Percentiles rank a stretch among this genome's conserved stretches.
phyloP scores from a whole-genome alignment of 2,329 filamentous ascomycete genomes.

The Alternaria arbusti region DNA sequence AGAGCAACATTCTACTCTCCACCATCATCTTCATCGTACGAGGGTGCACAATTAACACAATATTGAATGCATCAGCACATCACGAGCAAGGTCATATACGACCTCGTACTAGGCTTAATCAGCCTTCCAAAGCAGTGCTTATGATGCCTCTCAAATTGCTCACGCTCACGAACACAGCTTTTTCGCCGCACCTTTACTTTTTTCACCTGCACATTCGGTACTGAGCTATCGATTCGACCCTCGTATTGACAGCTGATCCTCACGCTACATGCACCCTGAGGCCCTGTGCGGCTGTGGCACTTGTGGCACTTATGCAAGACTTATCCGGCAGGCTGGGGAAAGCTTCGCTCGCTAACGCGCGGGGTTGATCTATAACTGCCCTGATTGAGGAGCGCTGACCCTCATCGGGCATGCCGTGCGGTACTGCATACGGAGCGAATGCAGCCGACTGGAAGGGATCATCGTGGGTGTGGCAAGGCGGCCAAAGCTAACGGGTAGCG shows the following conservation, averaged over 20 bases:
- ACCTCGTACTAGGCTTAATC: constrained; percentile 17
- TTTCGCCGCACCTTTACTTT: not conserved
- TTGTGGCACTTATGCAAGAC: constrained; percentile 11
- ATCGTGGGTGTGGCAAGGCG: constrained; percentile 13
- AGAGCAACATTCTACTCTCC: not conserved
- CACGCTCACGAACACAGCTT: not conserved
- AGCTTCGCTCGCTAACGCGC: constrained; percentile 19
- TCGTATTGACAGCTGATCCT: constrained; percentile 9
- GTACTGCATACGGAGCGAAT: constrained; percentile 10
- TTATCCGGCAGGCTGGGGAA: constrained; percentile 14
- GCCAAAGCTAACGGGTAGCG: constrained; percentile 8
- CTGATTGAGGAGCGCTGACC: constrained; percentile 7
- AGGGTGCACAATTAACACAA: not conserved
- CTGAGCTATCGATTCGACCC: constrained; percentile 15
- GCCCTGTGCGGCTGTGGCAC: constrained; percentile 11
- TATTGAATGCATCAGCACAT: not conserved
- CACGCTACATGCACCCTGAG: constrained; percentile 4
- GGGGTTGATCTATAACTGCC: constrained; percentile 23
- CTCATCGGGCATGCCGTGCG: constrained; percentile 8
- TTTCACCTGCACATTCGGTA: constrained; percentile 7
- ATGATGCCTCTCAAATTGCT: constrained; percentile 23
- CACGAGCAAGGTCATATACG: not conserved
- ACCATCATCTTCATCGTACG: not conserved
- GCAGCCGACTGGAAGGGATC: not conserved
- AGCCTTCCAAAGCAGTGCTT: constrained; percentile 6